phyloP scores from a whole-genome alignment of 2,329 filamentous ascomycete species.

The Tolypocladium album region DNA sequence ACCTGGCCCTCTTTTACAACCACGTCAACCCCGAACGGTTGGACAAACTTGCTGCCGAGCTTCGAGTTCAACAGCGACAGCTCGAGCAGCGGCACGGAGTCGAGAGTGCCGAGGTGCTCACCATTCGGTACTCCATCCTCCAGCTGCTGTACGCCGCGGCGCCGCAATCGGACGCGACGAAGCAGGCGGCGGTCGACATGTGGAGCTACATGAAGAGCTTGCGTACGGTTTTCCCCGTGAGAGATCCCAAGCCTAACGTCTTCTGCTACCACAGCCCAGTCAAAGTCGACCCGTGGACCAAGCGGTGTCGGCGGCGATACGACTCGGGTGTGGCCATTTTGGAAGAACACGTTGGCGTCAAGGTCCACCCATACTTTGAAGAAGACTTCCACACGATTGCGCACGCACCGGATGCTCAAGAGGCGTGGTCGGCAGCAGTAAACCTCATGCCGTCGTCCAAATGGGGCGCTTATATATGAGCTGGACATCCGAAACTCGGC shows the following conservation, averaged over 20 bases:
- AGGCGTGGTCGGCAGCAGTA: constrained; percentile 26
- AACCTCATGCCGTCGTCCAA: constrained; percentile 14
- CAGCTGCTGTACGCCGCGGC: constrained; percentile 26
- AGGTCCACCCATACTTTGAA: constrained; percentile 29
- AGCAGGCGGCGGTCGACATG: constrained; percentile 24
- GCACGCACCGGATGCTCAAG: constrained; percentile 24
- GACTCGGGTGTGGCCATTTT: constrained; percentile 25
- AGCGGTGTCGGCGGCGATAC: constrained; percentile 30
- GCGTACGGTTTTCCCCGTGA: constrained; percentile 23
- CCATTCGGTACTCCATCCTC: constrained; percentile 28
- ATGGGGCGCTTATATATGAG: constrained; percentile 21
- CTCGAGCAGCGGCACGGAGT: constrained; percentile 23
- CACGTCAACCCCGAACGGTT: constrained; percentile 24
- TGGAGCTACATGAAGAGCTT: constrained; percentile 24
- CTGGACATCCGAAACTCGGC: constrained; percentile 4
- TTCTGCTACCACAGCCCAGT: constrained; percentile 33
- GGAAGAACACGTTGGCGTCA: constrained; percentile 25
- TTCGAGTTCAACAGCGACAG: constrained; percentile 22
- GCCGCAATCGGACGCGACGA: constrained; percentile 22
- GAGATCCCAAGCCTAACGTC: constrained; percentile 24
- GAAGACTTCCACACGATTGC: constrained; percentile 31
- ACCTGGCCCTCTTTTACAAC: constrained; percentile 28
- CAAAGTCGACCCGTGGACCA: constrained; percentile 32
- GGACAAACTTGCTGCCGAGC: constrained; percentile 25
- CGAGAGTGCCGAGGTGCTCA: constrained; percentile 23